Percentiles rank a stretch among this genome's conserved stretches.
phyloP scores from a whole-genome alignment of 176 grass and related monocot genomes.

The Paspalum vaginatum region DNA sequence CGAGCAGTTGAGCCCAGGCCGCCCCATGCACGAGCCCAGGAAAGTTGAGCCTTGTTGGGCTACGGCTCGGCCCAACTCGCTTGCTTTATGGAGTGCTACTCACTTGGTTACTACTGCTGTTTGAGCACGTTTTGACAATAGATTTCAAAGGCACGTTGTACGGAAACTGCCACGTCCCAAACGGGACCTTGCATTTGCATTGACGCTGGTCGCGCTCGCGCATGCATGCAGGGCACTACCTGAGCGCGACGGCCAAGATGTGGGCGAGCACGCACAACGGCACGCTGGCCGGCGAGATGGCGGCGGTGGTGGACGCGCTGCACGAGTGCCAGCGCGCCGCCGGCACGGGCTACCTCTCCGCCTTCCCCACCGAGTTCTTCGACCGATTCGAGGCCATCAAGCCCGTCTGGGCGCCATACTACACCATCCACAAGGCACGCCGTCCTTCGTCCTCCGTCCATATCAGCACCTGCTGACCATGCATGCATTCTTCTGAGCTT shows the following conservation, averaged over 20 bases:
- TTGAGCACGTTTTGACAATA: too few relatives aligned
- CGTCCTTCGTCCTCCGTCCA: neutral
- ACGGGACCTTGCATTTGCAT: neutral
- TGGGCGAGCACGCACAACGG: slow-evolving; percentile 90
- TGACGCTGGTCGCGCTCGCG: neutral
- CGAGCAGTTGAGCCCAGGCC: neutral
- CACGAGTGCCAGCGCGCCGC: slow-evolving; percentile 66
- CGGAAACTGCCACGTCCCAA: neutral
- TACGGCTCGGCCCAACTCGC: too few relatives aligned
- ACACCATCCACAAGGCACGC: slow-evolving; percentile 89
- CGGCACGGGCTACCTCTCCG: slow-evolving; percentile 90
- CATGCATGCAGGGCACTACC: slow-evolving; percentile 74
- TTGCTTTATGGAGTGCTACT: too few relatives aligned
- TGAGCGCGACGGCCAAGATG: slow-evolving; percentile 79
- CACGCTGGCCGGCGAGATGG: slow-evolving; percentile 74
- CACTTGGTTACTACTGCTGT: too few relatives aligned
- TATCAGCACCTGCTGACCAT: too few relatives aligned
- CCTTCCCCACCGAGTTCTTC: slow-evolving; percentile 92
- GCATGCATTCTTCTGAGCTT: too few relatives aligned
- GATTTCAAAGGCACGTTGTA: too few relatives aligned
- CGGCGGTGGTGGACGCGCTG: slow-evolving; percentile 65
- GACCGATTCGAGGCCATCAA: slow-evolving; percentile 87
- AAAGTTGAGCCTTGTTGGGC: neutral
- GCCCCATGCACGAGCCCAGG: neutral
- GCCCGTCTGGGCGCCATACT: slow-evolving; percentile 95